Evolutionary conservation across 495 filamentous ascomycete genomes (phyloP), one percentile per base, ranked within the genome.

Genomic region (Apodospora peruviana): DNA sequence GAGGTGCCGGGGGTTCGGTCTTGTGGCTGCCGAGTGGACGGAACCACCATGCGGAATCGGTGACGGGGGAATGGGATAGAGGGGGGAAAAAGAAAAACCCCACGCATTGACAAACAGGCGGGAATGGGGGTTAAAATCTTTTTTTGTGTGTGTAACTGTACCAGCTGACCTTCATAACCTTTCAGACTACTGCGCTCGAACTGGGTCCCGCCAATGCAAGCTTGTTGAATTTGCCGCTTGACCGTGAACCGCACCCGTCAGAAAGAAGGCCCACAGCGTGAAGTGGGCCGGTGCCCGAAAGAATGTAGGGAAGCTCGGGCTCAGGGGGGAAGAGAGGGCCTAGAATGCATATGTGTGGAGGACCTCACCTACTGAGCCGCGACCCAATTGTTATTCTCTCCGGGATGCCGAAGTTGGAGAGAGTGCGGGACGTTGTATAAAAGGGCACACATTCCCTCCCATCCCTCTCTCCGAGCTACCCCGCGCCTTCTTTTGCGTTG

Each of bases 11-110:
- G 50, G 32, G 18, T 38, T 50, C 54, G 49, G 49, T 39, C 40
- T 50, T 47, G 49, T 34, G 29, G 27, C 32, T 43, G 38, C 49
- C 54, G 49, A 48, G 19, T 39, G 38, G 29, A 43, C n/a, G n/a
- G 20, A 29, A 34, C 25, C 34, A 2, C 38, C 18, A 25, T 14
- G 7, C 38, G 16, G 20, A 3, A 45, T 34, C 34, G 23, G 11
- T 4, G 23, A 18, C 32, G 17, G n/a, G 4, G 37, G 25, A 43
- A 40, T 39, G 39, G 22, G n/a, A 23, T 19, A 27, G 5, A 19
- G 5, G 9, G 10, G 19, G 37, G 43, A 7, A 37, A 45, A 48
- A 45, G 10, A 22, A 11, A 32, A 32, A 32, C 27, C 27, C 27
- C 27, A 32, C 27, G 14, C 27, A n/a, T n/a, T n/a, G n/a, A n/a